phyloP scores from a whole-genome alignment of 2,329 filamentous ascomycete species.

The Exophiala spinifera region DNA sequence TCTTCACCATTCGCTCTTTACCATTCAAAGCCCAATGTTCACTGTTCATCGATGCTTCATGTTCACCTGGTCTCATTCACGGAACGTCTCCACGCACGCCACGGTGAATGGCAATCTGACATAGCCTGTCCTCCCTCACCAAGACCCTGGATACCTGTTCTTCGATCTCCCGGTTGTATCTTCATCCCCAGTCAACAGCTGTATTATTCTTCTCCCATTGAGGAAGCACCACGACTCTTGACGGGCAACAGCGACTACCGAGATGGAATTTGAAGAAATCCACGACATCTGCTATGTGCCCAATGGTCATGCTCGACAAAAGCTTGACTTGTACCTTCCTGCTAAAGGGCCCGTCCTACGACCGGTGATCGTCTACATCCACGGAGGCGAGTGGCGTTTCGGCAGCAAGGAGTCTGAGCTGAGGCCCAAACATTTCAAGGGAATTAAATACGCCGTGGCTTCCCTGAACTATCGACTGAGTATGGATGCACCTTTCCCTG shows the following conservation, averaged over 20 bases:
- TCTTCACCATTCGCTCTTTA: no score
- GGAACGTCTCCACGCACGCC: no score
- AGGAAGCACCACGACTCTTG: background rate
- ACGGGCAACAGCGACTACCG: background rate
- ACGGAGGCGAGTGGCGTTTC: conserved; percentile 10
- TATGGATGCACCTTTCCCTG: conserved; percentile 11
- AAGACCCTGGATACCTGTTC: no score
- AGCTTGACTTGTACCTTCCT: conserved; percentile 18
- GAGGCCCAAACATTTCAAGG: conserved; percentile 3
- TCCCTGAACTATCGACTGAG: conserved; percentile 17
- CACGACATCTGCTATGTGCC: background rate
- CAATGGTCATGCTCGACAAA: conserved; percentile 8
- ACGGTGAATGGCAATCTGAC: no score
- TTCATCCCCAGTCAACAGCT: no score
- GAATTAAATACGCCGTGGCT: conserved; percentile 10
- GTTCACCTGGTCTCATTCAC: no score
- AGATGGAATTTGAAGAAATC: background rate
- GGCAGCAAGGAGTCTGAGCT: conserved; percentile 8
- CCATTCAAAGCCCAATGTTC: no score
- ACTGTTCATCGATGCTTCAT: no score
- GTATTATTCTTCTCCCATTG: no score
- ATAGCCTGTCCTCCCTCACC: background rate
- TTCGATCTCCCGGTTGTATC: no score
- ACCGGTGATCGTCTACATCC: conserved; percentile 19
- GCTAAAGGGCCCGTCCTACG: background rate